A percentile compares a stretch with the other conserved stretches of the same genome.
Evolutionary conservation across 441 rosid species (phyloP).

Genomic region (Breynia disticha): DNA sequence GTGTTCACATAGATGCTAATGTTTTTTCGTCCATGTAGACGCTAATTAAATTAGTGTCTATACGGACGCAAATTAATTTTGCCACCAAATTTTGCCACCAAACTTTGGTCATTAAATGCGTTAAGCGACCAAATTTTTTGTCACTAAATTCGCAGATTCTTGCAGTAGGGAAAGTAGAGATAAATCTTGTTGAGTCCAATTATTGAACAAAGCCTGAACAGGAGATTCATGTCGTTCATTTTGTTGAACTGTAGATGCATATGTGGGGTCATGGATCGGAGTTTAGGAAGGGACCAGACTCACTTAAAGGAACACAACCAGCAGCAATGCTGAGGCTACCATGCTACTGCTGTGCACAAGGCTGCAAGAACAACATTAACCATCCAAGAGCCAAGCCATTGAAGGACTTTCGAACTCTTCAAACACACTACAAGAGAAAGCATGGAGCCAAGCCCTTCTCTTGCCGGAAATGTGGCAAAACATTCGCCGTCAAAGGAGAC

Average conservation of each 20-base stretch:
- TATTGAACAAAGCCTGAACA: too few relatives aligned
- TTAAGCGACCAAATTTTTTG: too few relatives aligned
- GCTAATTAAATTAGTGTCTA: too few relatives aligned
- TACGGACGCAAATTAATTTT: too few relatives aligned
- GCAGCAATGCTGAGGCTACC: constrained; percentile 67
- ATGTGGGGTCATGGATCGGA: constrained; percentile 73
- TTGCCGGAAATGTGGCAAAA: constrained; percentile 42
- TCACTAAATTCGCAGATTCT: too few relatives aligned
- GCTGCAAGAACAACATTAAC: constrained; percentile 68
- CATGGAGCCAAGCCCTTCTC: constrained; percentile 54
- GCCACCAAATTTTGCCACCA: too few relatives aligned
- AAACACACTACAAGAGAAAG: constrained; percentile 67
- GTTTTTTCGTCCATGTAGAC: too few relatives aligned
- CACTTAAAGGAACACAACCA: constrained; percentile 64
- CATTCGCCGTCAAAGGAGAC: constrained; percentile 61
- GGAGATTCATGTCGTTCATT: background rate
- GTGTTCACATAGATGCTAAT: too few relatives aligned
- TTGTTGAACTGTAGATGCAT: constrained; percentile 42
- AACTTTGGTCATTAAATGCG: too few relatives aligned
- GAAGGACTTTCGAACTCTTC: constrained; percentile 65
- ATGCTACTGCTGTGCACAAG: constrained; percentile 61
- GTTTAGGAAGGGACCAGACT: constrained; percentile 54
- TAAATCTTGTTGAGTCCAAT: too few relatives aligned
- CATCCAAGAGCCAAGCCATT: constrained; percentile 67
- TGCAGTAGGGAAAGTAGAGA: too few relatives aligned